A percentile compares a stretch with the other conserved stretches of the same genome.
phyloP scores from a whole-genome alignment of 306 rosid genomes.

The Trifolium subterraneum region DNA sequence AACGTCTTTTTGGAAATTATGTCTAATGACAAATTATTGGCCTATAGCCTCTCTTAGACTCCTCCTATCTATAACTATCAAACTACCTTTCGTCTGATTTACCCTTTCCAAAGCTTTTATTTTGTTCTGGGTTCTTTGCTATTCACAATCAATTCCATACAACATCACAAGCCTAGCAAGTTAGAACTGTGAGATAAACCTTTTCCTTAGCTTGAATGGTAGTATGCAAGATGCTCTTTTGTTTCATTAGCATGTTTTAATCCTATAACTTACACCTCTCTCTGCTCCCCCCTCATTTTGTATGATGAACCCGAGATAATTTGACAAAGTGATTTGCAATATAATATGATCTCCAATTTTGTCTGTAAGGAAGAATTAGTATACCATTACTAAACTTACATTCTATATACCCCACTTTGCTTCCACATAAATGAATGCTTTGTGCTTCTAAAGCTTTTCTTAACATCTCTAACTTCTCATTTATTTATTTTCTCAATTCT shows the following conservation, averaged over 20 bases:
- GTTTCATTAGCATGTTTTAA: neutral
- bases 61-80: neutral
- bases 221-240: neutral
- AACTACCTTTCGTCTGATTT: neutral
- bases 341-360: slow-evolving; percentile 7
- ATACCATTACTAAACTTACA: neutral
- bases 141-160: neutral
- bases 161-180: neutral
- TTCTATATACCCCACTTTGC: neutral
- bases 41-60: slow-evolving; percentile 11
- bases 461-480: slow-evolving; percentile 2
- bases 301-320: neutral
- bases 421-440: slow-evolving; percentile 16
- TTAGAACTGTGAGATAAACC: neutral
- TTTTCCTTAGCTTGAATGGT: neutral
- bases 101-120: neutral
- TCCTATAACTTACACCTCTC: neutral
- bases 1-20: neutral
- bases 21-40: slow-evolving; percentile 1
- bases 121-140: slow-evolving; percentile 2
- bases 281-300: neutral
- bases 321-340: neutral
- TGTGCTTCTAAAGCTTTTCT: slow-evolving; percentile 18
- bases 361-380: neutral
- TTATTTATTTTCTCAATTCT: neutral